Evolutionary conservation across 345 rosid genomes (phyloP).

Genomic region (Rhodamnia rubescens): DNA sequence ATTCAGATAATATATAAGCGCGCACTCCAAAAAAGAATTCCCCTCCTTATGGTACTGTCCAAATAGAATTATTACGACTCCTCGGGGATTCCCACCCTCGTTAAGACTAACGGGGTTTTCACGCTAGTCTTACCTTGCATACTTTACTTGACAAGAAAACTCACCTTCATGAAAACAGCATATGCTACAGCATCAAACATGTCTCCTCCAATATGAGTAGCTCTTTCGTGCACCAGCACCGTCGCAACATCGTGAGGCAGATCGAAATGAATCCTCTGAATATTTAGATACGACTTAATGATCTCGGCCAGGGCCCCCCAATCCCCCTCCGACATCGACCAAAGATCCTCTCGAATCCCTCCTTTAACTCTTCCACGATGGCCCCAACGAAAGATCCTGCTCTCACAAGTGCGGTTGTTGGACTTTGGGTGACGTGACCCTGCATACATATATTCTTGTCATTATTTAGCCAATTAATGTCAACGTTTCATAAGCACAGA

Average conservation of each 20-base stretch:
- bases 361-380: neutral
- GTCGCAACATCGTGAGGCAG: slow-evolving; percentile 6
- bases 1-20: neutral
- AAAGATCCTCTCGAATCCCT: neutral
- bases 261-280: slow-evolving; percentile 9
- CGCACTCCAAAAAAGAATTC: neutral
- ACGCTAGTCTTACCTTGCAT: neutral
- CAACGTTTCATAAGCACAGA: too few species aligned
- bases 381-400: neutral
- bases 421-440: neutral
- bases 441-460: neutral
- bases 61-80: neutral
- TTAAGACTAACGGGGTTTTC: too few species aligned
- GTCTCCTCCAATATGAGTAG: slow-evolving; percentile 7
- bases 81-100: neutral
- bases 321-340: slow-evolving; percentile 16
- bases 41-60: neutral
- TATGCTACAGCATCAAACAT: neutral
- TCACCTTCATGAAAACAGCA: neutral
- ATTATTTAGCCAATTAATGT: neutral
- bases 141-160: neutral
- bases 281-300: slow-evolving; percentile 1
- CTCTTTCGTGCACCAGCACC: neutral
- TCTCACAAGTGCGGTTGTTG: neutral
- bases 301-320: neutral